Evolutionary conservation across 2,329 filamentous ascomycete genomes (phyloP).

Genomic region (Pseudovirgaria hyperparasitica): DNA sequence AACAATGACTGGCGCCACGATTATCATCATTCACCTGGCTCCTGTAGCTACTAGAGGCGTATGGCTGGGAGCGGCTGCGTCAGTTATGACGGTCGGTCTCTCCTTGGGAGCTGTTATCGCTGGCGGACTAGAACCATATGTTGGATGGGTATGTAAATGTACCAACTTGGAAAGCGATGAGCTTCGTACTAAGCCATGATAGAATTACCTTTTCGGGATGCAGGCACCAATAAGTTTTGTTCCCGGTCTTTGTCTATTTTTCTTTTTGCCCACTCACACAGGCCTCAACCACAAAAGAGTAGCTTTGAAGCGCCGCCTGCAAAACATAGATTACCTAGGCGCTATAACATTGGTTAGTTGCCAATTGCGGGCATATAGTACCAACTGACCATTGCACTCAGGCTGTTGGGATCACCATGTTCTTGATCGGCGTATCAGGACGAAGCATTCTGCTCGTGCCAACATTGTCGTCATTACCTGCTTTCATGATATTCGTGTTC

Average conservation of each 20-base stretch:
- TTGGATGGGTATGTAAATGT: slow-evolving; percentile 53
- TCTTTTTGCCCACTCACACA: slow-evolving; percentile 55
- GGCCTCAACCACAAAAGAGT: too few relatives aligned
- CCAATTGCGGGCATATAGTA: too few relatives aligned
- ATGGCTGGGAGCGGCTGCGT: slow-evolving; percentile 62
- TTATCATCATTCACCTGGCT: slow-evolving; percentile 64
- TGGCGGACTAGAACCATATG: slow-evolving; percentile 47
- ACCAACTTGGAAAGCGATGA: background rate
- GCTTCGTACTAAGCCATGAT: background rate
- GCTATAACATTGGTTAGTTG: slow-evolving; percentile 47
- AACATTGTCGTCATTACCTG: slow-evolving; percentile 45
- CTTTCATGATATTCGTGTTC: slow-evolving; percentile 40
- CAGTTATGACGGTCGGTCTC: slow-evolving; percentile 58
- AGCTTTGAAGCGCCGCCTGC: too few relatives aligned
- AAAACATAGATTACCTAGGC: slow-evolving; percentile 68
- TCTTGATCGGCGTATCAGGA: slow-evolving; percentile 58
- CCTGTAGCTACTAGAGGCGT: slow-evolving; percentile 55
- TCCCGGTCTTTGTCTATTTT: slow-evolving; percentile 48
- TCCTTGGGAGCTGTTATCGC: slow-evolving; percentile 59
- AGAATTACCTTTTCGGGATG: slow-evolving; percentile 61
- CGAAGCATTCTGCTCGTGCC: slow-evolving; percentile 47
- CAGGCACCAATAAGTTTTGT: slow-evolving; percentile 54
- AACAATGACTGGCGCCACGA: slow-evolving; percentile 59
- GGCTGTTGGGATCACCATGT: slow-evolving; percentile 53
- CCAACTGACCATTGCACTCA: slow-evolving; percentile 18